phyloP scores from a whole-genome alignment of 495 filamentous ascomycete species.

The Penicillium cataractarum region DNA sequence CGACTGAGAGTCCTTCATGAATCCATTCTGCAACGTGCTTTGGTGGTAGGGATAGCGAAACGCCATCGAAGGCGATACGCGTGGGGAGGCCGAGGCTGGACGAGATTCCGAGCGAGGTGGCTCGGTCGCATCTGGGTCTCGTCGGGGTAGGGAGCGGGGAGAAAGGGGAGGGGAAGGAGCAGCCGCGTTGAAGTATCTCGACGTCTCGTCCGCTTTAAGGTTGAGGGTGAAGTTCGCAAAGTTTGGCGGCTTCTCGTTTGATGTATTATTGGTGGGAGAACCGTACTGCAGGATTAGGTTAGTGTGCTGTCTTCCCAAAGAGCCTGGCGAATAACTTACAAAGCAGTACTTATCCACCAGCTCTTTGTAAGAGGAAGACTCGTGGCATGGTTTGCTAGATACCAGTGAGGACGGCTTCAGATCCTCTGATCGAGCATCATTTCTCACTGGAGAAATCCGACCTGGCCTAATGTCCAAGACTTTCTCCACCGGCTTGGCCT shows the following conservation, averaged over 20 bases:
- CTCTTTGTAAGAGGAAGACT: conserved; percentile 89
- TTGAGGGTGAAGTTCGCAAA: conserved; percentile 23
- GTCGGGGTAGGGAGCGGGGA: conserved; percentile 31
- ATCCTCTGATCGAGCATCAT: conserved; percentile 25
- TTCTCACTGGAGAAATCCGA: conserved; percentile 27
- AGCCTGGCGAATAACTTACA: conserved; percentile 64
- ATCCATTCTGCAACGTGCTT: conserved; percentile 38
- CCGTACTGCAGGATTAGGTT: conserved; percentile 48
- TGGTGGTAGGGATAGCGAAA: conserved; percentile 47
- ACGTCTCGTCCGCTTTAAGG: conserved; percentile 17
- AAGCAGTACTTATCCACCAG: conserved; percentile 98
- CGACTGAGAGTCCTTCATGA: conserved; percentile 49
- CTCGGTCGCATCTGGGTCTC: conserved; percentile 18
- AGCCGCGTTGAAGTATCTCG: conserved; percentile 18
- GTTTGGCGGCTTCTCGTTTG: conserved; percentile 16
- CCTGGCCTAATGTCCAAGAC: conserved; percentile 15
- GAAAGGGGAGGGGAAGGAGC: conserved; percentile 29
- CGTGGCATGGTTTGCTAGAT: conserved; percentile 67
- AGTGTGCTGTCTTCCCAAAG: conserved; percentile 14
- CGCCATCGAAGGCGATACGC: conserved; percentile 38
- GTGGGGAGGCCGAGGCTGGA: conserved; percentile 27
- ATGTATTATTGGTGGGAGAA: conserved; percentile 33
- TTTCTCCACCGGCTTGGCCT: conserved; percentile 20
- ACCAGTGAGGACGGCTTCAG: conserved; percentile 53
- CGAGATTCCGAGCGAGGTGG: conserved; percentile 19